Evolutionary conservation across 371 early-diverging fungal genomes (phyloP).

Genomic region (Chytridium lagenaria): DNA sequence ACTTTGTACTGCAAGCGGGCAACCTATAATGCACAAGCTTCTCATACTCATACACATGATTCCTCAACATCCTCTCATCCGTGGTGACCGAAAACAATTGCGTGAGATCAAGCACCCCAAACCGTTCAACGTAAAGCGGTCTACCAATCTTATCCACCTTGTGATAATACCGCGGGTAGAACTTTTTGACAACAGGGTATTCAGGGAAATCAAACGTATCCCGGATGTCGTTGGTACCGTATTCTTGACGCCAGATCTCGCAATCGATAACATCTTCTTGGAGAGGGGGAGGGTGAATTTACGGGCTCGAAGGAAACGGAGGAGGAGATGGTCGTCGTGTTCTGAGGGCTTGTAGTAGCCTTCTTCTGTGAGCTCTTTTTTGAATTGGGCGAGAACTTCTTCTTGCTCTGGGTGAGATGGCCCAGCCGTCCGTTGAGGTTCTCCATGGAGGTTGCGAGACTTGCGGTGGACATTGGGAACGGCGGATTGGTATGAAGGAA

Average conservation of each 20-base stretch:
- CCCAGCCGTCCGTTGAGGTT: conserved; percentile 61
- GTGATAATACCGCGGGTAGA: conserved; percentile 63
- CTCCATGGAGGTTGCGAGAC: conserved; percentile 25
- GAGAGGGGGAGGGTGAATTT: conserved; percentile 65
- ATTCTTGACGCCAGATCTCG: conserved; percentile 68
- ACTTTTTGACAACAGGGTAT: conserved; percentile 41
- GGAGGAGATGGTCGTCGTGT: conserved; percentile 69
- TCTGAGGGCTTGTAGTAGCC: conserved; percentile 57
- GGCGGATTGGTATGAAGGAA: too few relatives aligned
- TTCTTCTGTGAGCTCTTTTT: conserved; percentile 44
- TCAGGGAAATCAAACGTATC: conserved; percentile 54
- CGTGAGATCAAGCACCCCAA: conserved; percentile 61
- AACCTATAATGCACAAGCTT: conserved; percentile 57
- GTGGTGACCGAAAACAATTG: conserved; percentile 62
- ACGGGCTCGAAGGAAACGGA: conserved; percentile 76
- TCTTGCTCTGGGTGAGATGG: conserved; percentile 63
- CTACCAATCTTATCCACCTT: conserved; percentile 67
- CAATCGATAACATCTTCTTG: conserved; percentile 72
- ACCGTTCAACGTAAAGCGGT: conserved; percentile 69
- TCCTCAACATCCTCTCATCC: conserved; percentile 63
- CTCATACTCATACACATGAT: conserved; percentile 69
- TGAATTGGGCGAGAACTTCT: conserved; percentile 62
- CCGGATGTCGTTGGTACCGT: conserved; percentile 42
- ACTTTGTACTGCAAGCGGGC: conserved; percentile 61
- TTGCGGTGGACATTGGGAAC: too few relatives aligned